Evolutionary conservation across 73 alveolate genomes (phyloP).

Genomic region (Paramecium pentaurelia): DNA sequence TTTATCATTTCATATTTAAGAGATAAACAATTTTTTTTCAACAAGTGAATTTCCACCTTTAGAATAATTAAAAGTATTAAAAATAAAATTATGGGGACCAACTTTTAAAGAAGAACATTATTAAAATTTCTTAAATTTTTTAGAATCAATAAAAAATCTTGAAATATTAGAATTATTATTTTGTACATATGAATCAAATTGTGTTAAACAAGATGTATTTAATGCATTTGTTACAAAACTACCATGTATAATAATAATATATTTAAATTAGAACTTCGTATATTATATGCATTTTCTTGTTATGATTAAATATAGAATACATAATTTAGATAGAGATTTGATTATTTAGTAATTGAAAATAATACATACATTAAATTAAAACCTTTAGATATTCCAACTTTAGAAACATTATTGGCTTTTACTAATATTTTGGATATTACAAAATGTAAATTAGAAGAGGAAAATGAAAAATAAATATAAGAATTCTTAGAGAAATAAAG

Average conservation of each 20-base stretch:
- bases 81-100: neutral
- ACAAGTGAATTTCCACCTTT: neutral
- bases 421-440: neutral
- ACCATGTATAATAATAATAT: neutral
- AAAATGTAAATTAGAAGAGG: neutral
- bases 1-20: neutral
- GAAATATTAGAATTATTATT: neutral
- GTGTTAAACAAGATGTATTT: neutral
- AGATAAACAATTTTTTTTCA: neutral
- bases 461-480: neutral
- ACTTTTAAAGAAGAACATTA: neutral
- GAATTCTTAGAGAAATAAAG: neutral
- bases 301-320: neutral
- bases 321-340: neutral
- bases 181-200: neutral
- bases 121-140: neutral
- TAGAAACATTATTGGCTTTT: neutral
- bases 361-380: neutral
- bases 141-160: neutral
- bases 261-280: neutral
- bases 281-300: neutral
- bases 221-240: neutral
- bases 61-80: neutral
- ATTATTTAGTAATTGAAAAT: neutral
- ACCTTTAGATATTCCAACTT: neutral